Percentiles rank a stretch among this genome's conserved stretches.
These are phyloP conservation scores for Odontarrhena argentea DNA, from an alignment of 345 rosid species.

Conservation along the genomic window DNA sequence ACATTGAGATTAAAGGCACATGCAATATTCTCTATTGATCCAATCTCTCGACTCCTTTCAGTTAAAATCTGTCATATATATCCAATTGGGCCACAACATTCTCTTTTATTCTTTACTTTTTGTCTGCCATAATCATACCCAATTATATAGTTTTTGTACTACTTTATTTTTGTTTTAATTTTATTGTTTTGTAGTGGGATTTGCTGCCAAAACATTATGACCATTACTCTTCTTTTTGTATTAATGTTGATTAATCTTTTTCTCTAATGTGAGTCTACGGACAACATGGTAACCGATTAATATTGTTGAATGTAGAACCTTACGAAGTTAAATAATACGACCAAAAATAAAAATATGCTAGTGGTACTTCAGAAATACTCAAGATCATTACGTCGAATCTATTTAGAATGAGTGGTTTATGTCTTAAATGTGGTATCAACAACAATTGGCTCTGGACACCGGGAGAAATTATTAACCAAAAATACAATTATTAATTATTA, in stretches of 20 bases:
- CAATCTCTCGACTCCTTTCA: slow-evolving; percentile 26
- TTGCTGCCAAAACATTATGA: slow-evolving; percentile 45
- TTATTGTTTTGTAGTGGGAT: slow-evolving; percentile 27
- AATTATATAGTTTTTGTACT: slow-evolving; percentile 24
- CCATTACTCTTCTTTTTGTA: slow-evolving; percentile 37
- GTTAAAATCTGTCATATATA: slow-evolving; percentile 30
- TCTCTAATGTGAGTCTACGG: slow-evolving; percentile 1
- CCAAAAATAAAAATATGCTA: too few species aligned
- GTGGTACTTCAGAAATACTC: too few species aligned
- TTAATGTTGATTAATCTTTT: slow-evolving; percentile 4
- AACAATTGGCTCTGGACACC: too few species aligned
- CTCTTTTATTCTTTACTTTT: slow-evolving; percentile 41
- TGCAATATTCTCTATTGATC: slow-evolving; percentile 32
- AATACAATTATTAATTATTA: too few species aligned
- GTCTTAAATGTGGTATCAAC: too few species aligned
- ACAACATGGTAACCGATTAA: slow-evolving; percentile 16
- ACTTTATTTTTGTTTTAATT: slow-evolving; percentile 12
- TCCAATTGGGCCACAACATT: slow-evolving; percentile 36
- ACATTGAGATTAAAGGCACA: slow-evolving; percentile 36
- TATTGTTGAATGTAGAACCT: too few species aligned
- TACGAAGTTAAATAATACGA: too few species aligned
- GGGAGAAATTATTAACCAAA: too few species aligned
- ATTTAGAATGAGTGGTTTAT: too few species aligned
- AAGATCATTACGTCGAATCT: too few species aligned
- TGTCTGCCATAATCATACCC: slow-evolving; percentile 47